These are phyloP conservation scores for Curvularia verruculosa DNA, from an alignment of 2,329 filamentous ascomycete species.

Conservation along the genomic window DNA sequence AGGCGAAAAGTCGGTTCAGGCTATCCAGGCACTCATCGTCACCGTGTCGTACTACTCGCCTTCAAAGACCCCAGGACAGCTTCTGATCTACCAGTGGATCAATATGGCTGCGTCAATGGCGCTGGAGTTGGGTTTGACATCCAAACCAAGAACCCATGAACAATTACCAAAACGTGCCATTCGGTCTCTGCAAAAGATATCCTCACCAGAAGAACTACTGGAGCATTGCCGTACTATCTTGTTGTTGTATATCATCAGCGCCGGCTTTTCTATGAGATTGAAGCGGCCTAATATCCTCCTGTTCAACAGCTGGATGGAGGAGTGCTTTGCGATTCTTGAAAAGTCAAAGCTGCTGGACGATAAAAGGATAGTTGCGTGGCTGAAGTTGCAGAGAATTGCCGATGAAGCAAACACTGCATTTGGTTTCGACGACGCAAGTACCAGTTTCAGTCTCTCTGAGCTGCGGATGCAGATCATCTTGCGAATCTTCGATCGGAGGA, in stretches of 20 bases:
- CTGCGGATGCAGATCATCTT: conserved; percentile 45
- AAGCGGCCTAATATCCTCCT: conserved; percentile 43
- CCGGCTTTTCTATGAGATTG: conserved; percentile 43
- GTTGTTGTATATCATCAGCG: conserved; percentile 40
- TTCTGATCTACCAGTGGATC: conserved; percentile 45
- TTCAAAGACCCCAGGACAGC: conserved; percentile 38
- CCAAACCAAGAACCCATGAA: conserved; percentile 47
- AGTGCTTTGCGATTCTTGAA: conserved; percentile 39
- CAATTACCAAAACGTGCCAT: conserved; percentile 45
- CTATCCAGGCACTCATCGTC: conserved; percentile 44
- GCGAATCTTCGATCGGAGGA: conserved; percentile 44
- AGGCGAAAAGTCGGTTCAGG: conserved; percentile 47
- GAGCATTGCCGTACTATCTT: conserved; percentile 46
- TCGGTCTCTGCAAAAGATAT: conserved; percentile 41
- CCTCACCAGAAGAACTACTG: conserved; percentile 42
- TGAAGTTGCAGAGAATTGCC: conserved; percentile 45
- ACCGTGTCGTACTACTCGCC: conserved; percentile 46
- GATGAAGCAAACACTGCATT: conserved; percentile 48
- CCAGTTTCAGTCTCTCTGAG: conserved; percentile 46
- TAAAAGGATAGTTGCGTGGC: conserved; percentile 36
- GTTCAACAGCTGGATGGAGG: conserved; percentile 48
- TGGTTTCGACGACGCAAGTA: conserved; percentile 48
- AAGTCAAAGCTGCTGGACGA: conserved; percentile 43
- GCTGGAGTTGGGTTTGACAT: conserved; percentile 45
- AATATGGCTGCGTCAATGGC: conserved; percentile 48